A percentile compares a stretch with the other conserved stretches of the same genome.
phyloP scores from a whole-genome alignment of 164 flowering plant species.

The Vitis cinerea region DNA sequence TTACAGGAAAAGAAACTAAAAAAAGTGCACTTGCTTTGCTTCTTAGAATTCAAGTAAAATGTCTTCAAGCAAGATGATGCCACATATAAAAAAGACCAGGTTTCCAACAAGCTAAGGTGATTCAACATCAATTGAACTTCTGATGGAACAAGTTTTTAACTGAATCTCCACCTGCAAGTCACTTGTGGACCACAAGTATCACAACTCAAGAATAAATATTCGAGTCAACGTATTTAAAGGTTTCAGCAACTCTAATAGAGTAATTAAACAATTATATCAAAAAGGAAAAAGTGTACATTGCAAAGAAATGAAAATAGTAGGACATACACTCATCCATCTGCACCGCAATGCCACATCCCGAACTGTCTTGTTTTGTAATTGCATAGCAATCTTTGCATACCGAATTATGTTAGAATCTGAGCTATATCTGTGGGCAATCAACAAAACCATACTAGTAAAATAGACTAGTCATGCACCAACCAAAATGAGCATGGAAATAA shows the following conservation, averaged over 20 bases:
- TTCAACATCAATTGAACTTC: too few species aligned
- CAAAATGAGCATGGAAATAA: background rate
- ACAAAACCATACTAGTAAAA: background rate
- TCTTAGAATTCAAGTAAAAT: too few species aligned
- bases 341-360: slow-evolving; percentile 76
- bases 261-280: background rate
- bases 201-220: too few species aligned
- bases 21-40: too few species aligned
- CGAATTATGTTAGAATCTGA: slow-evolving; percentile 40
- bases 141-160: too few species aligned
- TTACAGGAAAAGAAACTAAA: too few species aligned
- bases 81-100: too few species aligned
- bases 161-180: too few species aligned
- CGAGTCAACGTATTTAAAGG: too few species aligned
- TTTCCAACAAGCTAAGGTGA: too few species aligned
- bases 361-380: slow-evolving; percentile 51
- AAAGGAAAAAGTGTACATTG: background rate
- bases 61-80: too few species aligned
- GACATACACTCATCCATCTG: slow-evolving; percentile 74
- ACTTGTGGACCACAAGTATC: too few species aligned
- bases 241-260: background rate
- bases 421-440: slow-evolving; percentile 38
- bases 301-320: slow-evolving; percentile 1
- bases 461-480: background rate
- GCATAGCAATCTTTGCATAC: slow-evolving; percentile 66